Evolutionary conservation across 1,139 yeast species (phyloP), one percentile per base, ranked within the genome.

Genomic region (Geotrichum citri-aurantii): DNA sequence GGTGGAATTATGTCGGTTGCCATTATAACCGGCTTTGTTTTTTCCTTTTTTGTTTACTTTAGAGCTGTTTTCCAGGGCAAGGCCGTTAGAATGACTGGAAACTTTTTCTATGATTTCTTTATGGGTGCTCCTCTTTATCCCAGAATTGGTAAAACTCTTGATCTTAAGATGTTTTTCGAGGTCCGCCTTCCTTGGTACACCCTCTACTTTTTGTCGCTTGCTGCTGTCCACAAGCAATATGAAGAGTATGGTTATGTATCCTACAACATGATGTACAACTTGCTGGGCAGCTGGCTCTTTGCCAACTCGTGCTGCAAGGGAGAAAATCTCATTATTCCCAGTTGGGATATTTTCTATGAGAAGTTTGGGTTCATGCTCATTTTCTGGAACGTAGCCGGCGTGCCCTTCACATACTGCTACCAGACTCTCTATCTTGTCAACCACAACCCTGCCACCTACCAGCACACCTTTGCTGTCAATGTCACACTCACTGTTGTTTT

Each of bases 331-430:
- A 92, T 93, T 72, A 96, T 92, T 61, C 97, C 98, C 64, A 87
- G 97, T 21, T 93, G 99, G 99, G 99, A 93, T 74, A 92, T 93
- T 97, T 97, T 96, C 52, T 93, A 93, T 74, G 99, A 93, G 74
- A 93, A 95, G 76, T 93, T 93, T 68, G 99, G 99, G 12, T 93
- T 95, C 78, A 91, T 93, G 97, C 83, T 93, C 66, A 84, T 92
- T 67, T 93, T 93, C 80, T 93, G 99, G 99, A 93, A 93, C 77
- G 90, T 93, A 74, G 97, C 98, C 46, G 99, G 99, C 68, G 99
- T 93, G 48, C 99, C 99, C 56, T 93, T 85, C 83, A 93, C 98
- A 54, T 93, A 93, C 78, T 90, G 97, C 75, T 97, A 91, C 73
- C 87, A 95, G 73, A 88, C 96, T 11, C 79, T 93, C 66, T 93